phyloP scores from a whole-genome alignment of 306 rosid genomes.

The Medicago ruthenica region DNA sequence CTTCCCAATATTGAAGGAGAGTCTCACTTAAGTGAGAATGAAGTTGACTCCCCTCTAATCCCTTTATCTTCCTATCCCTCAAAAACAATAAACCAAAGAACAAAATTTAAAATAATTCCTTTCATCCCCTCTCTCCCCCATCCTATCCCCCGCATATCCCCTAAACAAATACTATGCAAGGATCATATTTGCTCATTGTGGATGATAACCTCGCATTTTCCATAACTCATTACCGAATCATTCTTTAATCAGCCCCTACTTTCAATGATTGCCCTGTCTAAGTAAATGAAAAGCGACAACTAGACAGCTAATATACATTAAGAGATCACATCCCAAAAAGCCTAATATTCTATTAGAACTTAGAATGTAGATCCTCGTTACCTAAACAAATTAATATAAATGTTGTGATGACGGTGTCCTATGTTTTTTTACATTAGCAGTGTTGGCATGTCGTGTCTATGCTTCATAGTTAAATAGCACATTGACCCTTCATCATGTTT shows the following conservation, averaged over 20 bases:
- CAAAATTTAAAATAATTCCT: not conserved
- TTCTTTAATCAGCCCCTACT: not conserved
- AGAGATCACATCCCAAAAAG: not conserved
- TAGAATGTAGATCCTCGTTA: not conserved
- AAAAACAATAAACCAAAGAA: not conserved
- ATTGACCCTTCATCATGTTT: not conserved
- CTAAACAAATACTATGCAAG: not conserved
- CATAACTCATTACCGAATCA: constrained; percentile 16
- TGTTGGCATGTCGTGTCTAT: no score
- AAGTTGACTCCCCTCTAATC: not conserved
- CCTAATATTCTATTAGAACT: no score
- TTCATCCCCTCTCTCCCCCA: not conserved
- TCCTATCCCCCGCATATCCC: no score
- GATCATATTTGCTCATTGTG: constrained; percentile 8
- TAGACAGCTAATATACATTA: no score
- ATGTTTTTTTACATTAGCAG: no score
- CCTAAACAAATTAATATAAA: no score
- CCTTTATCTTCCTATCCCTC: not conserved
- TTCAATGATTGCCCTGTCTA: not conserved
- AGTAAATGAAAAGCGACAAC: not conserved
- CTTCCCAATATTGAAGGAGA: not conserved
- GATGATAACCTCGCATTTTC: constrained; percentile 1
- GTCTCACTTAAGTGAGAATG: not conserved
- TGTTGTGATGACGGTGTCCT: no score
- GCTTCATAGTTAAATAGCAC: not conserved